Conservation (phyloP, 768 basidiomycete genomes). For the Stropharia rugosoannulata region DNA sequence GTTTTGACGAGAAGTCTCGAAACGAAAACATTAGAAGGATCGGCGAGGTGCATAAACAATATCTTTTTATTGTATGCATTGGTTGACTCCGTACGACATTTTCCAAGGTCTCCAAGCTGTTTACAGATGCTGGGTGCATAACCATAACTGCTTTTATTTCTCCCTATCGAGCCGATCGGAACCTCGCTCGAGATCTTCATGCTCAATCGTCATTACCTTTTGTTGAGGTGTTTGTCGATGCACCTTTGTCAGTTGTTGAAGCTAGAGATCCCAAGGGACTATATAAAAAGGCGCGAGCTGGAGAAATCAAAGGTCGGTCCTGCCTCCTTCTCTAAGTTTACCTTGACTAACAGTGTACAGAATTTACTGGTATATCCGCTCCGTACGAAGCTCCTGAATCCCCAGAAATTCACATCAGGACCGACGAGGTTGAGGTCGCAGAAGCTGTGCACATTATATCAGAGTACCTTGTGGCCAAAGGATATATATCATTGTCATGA, state of each 20-base stretch:
- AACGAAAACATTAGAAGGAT: conserved; percentile 97
- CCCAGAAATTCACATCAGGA: conserved; percentile 92
- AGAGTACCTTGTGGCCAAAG: conserved; percentile 71
- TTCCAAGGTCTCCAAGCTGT: conserved; percentile 88
- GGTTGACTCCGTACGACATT: not conserved
- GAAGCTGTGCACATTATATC: conserved; percentile 78
- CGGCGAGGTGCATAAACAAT: conserved; percentile 67
- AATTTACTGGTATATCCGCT: conserved; percentile 97
- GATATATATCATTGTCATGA: conserved; percentile 41
- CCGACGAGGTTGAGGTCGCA: conserved; percentile 74
- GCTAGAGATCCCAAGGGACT: conserved; percentile 95
- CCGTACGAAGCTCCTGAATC: conserved; percentile 88
- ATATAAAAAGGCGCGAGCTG: conserved; percentile 94
- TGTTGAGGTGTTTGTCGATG: conserved; percentile 94
- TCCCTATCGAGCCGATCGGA: conserved; percentile 89
- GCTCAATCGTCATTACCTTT: conserved; percentile 72
- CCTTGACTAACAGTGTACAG: conserved; percentile 37
- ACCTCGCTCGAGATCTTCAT: conserved; percentile 81
- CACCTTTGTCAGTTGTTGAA: conserved; percentile 85
- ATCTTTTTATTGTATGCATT: not conserved
- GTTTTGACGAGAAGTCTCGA: conserved; percentile 88
- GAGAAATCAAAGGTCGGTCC: conserved; percentile 85
- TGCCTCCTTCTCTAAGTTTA: not conserved
- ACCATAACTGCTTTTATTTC: conserved; percentile 97
- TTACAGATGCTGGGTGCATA: conserved; percentile 85